Conservation (phyloP, 306 rosid genomes). For the Cucumis melo region DNA sequence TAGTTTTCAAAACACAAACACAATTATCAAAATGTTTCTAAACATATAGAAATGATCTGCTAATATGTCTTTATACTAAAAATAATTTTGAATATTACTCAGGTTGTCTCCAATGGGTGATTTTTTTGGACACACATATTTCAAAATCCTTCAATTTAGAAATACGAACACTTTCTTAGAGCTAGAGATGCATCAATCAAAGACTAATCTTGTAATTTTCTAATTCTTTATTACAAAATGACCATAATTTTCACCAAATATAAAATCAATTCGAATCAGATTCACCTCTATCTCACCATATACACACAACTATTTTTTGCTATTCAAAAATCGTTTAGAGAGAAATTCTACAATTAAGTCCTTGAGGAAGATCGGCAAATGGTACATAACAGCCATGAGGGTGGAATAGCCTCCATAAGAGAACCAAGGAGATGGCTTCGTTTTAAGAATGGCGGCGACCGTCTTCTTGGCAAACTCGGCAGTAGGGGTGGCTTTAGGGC, state of each 20-base stretch:
- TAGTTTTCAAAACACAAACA: too few relatives aligned
- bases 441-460: constrained; percentile 46
- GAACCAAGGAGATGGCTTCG: constrained; percentile 80
- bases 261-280: neutral
- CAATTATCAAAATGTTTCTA: too few relatives aligned
- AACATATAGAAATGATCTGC: too few relatives aligned
- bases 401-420: constrained; percentile 41
- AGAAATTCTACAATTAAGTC: constrained; percentile 33
- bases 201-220: neutral
- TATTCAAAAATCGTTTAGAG: constrained; percentile 15
- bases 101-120: too few relatives aligned
- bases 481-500: constrained; percentile 41
- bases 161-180: too few relatives aligned
- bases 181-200: too few relatives aligned
- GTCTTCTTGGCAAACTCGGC: constrained; percentile 66
- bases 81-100: too few relatives aligned
- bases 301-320: neutral
- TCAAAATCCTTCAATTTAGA: too few relatives aligned
- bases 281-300: neutral
- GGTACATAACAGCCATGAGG: constrained; percentile 43
- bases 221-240: too few relatives aligned
- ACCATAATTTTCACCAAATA: neutral
- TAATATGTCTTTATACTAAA: too few relatives aligned
- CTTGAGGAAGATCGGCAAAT: constrained; percentile 53
- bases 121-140: too few relatives aligned